phyloP scores from a whole-genome alignment of 257 asterid species.

The Solanum paucissectum region DNA sequence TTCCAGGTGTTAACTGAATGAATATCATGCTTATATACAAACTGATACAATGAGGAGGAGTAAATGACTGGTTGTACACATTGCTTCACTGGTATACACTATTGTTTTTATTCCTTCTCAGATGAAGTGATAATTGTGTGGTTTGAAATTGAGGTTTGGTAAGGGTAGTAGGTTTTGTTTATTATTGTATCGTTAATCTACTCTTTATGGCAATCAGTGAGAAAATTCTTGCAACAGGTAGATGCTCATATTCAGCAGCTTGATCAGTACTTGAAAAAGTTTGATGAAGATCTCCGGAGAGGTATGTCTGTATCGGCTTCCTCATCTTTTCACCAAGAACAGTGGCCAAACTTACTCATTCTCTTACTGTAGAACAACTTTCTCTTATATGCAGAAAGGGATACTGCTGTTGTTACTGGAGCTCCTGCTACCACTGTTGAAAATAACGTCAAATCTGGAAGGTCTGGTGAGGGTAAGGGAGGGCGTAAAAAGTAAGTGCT shows the following conservation, averaged over 20 bases:
- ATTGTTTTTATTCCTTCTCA: background rate
- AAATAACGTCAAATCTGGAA: constrained; percentile 62
- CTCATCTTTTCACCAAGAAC: background rate
- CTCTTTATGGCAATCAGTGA: background rate
- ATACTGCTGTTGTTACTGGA: constrained; percentile 37
- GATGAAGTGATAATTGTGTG: background rate
- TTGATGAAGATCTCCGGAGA: constrained; percentile 80
- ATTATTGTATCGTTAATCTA: background rate
- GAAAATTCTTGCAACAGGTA: constrained; percentile 34
- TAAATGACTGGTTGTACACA: background rate
- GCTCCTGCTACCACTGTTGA: constrained; percentile 41
- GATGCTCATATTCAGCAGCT: constrained; percentile 94
- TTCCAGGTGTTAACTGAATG: background rate
- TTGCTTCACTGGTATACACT: background rate
- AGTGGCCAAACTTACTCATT: background rate
- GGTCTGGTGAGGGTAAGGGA: constrained; percentile 70
- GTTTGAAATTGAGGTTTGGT: background rate
- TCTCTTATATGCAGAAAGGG: constrained; percentile 52
- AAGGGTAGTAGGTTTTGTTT: background rate
- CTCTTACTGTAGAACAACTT: background rate
- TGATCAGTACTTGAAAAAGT: constrained; percentile 77
- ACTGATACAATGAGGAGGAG: background rate
- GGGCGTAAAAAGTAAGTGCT: constrained; percentile 77
- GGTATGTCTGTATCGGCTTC: constrained; percentile 28
- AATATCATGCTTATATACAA: background rate